A percentile compares a stretch with the other conserved stretches of the same genome.
Evolutionary conservation across 2,329 filamentous ascomycete species (phyloP).

Genomic region (Colletotrichum sp.): DNA sequence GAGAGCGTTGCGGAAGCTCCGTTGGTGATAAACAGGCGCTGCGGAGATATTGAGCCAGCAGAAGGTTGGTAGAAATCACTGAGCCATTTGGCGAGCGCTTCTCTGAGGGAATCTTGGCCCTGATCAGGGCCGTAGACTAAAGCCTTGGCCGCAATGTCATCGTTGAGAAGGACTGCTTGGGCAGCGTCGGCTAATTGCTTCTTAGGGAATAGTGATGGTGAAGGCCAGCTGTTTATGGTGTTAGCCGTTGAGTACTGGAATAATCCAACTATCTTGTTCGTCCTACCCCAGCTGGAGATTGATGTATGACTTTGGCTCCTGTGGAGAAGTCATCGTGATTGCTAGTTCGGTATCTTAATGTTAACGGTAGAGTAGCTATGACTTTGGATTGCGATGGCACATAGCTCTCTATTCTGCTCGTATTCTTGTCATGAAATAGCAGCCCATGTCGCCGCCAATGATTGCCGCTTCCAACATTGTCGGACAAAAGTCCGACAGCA

Average conservation of each 20-base stretch:
- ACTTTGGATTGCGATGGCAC: not conserved
- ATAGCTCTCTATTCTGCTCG: not conserved
- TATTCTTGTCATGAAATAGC: not conserved
- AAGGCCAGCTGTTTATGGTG: not conserved
- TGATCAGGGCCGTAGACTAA: not conserved
- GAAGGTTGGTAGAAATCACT: not conserved
- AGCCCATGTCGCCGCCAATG: not conserved
- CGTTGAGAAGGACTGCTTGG: not conserved
- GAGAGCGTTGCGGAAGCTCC: not conserved
- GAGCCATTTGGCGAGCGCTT: not conserved
- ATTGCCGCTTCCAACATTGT: not conserved
- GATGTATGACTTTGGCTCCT: not conserved
- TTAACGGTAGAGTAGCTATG: fast-evolving
- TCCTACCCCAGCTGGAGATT: not conserved
- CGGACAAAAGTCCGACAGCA: not conserved
- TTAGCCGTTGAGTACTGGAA: not conserved
- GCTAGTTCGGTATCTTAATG: not conserved
- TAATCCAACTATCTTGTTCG: not conserved
- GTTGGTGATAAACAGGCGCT: not conserved
- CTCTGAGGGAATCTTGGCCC: not conserved
- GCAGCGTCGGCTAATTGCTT: not conserved
- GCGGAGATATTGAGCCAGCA: not conserved
- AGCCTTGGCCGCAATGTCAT: not conserved
- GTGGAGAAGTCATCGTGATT: not conserved
- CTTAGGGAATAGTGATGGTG: not conserved